Evolutionary conservation across 371 early-diverging fungal genomes (phyloP), one percentile per base, ranked within the genome.

Genomic region (Haplosporangium sp.): DNA sequence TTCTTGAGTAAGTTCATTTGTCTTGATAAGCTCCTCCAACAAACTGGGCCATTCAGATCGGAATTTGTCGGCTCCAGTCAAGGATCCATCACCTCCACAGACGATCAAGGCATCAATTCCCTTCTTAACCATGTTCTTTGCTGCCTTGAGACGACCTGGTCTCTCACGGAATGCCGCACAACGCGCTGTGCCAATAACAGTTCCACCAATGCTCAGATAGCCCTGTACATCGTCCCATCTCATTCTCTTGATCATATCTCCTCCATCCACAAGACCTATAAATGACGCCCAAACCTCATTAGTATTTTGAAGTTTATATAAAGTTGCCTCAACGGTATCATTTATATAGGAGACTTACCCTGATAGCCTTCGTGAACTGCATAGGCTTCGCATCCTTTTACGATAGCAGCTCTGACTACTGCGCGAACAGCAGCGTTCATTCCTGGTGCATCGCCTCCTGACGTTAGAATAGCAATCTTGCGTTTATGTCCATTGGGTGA

Each of bases 361-460:
- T 98, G 96, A 84, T 96, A 99, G 11, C 99, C 99, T 83, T 98
- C 97, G 74, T 94, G 95, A 62, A 99, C 93, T 13, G 92, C 94
- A 86, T 89, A 99, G 0, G 97, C 95, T 55, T 93, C 88, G 78
- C 96, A 96, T 2, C 93, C 95, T 20, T 91, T 88, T 48, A 92
- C 87, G 66, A 97, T 90, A 42, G 97, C 94, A 63, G 96, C 93
- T 55, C 99, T 91, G n/a, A 98, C 96, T 42, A 97, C 93, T 13
- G 96, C 93, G 44, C 99, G 91, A 20, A 99, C 98, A 39, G 95
- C 95, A 27, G 98, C 94, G 81, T 99, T 99, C 99, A 99, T 99
- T 57, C 99, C 99, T 13, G 96, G 97, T 6, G 97, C 93, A 87
- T 99, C 99, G 57, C 99, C 99, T 52, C 99, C 99, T 63, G 96